Conservation (phyloP, 441 rosid species). For the Hypseocharis bilobata region DNA sequence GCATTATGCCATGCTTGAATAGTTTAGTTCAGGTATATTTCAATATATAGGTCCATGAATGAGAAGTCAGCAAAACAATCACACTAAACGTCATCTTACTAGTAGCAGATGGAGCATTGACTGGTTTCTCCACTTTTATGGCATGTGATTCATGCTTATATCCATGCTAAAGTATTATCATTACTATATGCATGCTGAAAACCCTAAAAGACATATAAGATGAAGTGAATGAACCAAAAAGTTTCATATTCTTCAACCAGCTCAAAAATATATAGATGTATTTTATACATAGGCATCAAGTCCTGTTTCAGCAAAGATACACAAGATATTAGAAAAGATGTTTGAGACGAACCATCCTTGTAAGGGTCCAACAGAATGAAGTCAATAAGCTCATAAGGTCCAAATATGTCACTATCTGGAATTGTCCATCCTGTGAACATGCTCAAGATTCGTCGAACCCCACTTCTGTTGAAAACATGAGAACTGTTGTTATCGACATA, state of each 20-base stretch:
- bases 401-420: slow-evolving; percentile 56
- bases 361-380: slow-evolving; percentile 55
- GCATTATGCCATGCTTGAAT: too few relatives aligned
- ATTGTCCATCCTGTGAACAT: slow-evolving; percentile 75
- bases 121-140: too few relatives aligned
- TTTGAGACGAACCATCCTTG: slow-evolving; percentile 46
- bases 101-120: too few relatives aligned
- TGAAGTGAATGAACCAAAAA: background rate
- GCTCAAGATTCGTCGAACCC: slow-evolving; percentile 43
- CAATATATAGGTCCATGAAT: too few relatives aligned
- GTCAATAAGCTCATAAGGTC: slow-evolving; percentile 82
- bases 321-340: slow-evolving; percentile 20
- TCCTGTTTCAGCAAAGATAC: background rate
- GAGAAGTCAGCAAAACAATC: too few relatives aligned
- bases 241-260: background rate
- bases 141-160: too few relatives aligned
- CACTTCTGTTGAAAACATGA: slow-evolving; percentile 48
- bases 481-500: slow-evolving; percentile 29
- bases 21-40: too few relatives aligned
- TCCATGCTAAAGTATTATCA: too few relatives aligned
- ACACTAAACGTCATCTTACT: too few relatives aligned
- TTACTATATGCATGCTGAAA: too few relatives aligned
- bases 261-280: background rate
- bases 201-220: background rate
- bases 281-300: background rate